Evolutionary conservation across 2,329 filamentous ascomycete species (phyloP).

Genomic region (Monilinia fructigena): DNA sequence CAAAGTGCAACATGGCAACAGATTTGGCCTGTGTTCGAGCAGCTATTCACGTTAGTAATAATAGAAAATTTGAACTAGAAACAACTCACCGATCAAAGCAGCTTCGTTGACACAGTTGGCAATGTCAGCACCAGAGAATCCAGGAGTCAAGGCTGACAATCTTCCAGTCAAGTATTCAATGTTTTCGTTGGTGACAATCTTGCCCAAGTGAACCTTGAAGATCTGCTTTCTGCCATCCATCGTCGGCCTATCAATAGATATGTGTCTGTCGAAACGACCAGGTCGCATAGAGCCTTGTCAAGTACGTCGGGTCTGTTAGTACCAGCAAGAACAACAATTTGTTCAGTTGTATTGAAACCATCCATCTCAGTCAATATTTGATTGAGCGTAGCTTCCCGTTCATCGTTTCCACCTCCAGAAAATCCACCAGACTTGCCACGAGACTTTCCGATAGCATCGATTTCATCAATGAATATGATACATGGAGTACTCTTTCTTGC

Average conservation of each 20-base stretch:
- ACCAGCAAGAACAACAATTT: constrained; percentile 93
- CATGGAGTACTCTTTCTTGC: constrained; percentile 95
- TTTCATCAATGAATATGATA: constrained; percentile 99
- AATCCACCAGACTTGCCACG: constrained; percentile 75
- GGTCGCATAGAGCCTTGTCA: constrained; percentile 92
- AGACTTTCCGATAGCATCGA: constrained; percentile 93
- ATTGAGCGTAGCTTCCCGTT: constrained; percentile 94
- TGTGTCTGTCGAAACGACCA: constrained; percentile 95
- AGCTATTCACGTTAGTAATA: constrained; percentile 56
- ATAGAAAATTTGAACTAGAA: background rate
- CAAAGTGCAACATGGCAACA: constrained; percentile 88
- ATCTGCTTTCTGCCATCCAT: constrained; percentile 97
- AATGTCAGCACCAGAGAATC: constrained; percentile 96
- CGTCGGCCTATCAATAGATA: constrained; percentile 89
- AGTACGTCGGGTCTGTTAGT: constrained; percentile 94
- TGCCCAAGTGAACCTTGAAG: constrained; percentile 89
- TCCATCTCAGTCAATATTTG: constrained; percentile 99
- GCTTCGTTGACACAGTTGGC: constrained; percentile 98
- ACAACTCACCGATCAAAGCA: constrained; percentile 78
- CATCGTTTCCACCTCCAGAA: constrained; percentile 83
- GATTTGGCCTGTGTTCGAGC: constrained; percentile 77
- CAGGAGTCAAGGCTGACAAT: constrained; percentile 87
- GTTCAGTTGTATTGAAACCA: constrained; percentile 94
- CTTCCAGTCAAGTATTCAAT: constrained; percentile 83
- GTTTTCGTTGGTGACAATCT: constrained; percentile 91